These are phyloP conservation scores for Saccharomycopsis fibuligera DNA, from an alignment of 805 yeast genomes.

Conservation along the genomic window DNA sequence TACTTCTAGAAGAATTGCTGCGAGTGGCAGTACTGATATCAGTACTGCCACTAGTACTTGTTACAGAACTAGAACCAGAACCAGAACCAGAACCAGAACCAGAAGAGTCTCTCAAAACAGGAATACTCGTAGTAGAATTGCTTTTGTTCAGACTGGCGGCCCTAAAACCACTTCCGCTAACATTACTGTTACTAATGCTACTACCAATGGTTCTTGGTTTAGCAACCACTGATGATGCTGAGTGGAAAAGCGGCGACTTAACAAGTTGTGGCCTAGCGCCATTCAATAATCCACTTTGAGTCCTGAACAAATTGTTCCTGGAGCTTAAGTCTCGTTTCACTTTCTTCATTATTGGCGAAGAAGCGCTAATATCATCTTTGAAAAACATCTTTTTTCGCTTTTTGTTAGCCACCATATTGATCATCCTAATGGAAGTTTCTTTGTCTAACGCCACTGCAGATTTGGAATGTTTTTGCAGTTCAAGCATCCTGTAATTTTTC, in stretches of 20 bases:
- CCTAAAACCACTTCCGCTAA: too few species aligned
- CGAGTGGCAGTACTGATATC: too few species aligned
- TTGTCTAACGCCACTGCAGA: constrained; percentile 10
- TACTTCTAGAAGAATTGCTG: too few species aligned
- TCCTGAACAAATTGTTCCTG: constrained; percentile 9
- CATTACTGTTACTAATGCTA: background rate
- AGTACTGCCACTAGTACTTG: too few species aligned
- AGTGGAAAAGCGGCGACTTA: too few species aligned
- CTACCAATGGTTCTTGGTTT: background rate
- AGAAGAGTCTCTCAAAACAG: too few species aligned
- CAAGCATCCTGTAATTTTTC: constrained; percentile 7
- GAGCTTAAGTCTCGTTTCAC: constrained; percentile 4
- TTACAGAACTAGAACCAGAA: too few species aligned
- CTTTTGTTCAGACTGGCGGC: too few species aligned
- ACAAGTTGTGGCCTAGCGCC: too few species aligned
- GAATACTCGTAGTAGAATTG: too few species aligned
- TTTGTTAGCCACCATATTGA: constrained; percentile 1
- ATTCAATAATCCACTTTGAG: background rate
- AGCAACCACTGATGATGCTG: background rate
- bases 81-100: too few species aligned
- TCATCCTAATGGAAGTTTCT: constrained; percentile 10
- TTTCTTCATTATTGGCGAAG: constrained; percentile 12
- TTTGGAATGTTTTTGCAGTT: constrained; percentile 7
- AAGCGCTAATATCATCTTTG: constrained; percentile 2
- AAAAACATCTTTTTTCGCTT: constrained; percentile 7